These are phyloP conservation scores for Blastobotrys parvus DNA, from an alignment of 805 yeast species.

Conservation along the genomic window DNA sequence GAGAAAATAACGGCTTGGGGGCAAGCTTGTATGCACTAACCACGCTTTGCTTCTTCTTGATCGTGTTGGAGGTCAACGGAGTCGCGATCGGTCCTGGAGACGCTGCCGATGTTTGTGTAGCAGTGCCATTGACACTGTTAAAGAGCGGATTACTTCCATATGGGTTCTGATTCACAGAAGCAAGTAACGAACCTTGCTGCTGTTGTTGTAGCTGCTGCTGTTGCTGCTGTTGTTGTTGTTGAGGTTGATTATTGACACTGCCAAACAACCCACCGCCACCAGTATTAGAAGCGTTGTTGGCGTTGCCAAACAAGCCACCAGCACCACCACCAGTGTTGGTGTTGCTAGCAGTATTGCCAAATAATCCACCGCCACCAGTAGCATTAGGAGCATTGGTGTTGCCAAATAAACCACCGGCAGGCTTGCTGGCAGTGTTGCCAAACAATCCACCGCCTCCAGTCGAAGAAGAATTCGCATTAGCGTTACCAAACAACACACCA, in stretches of 20 bases:
- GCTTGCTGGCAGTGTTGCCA: conserved; percentile 14
- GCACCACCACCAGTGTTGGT: conserved; percentile 9
- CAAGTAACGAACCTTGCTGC: conserved; percentile 24
- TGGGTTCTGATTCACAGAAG: conserved; percentile 48
- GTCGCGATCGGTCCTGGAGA: conserved; percentile 38
- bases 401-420: conserved; percentile 27
- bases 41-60: conserved; percentile 51
- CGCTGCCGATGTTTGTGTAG: conserved; percentile 23
- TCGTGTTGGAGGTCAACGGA: conserved; percentile 32
- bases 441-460: conserved; percentile 18
- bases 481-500: conserved; percentile 36
- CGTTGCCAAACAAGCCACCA: conserved; percentile 8
- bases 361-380: conserved; percentile 24
- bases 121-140: conserved; percentile 24
- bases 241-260: not conserved
- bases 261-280: conserved; percentile 7
- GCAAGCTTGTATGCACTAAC: conserved; percentile 53
- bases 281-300: conserved; percentile 1
- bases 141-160: conserved; percentile 75
- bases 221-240: not conserved
- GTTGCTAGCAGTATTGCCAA: conserved; percentile 13
- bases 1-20: conserved; percentile 49
- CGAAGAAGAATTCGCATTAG: conserved; percentile 17
- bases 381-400: conserved; percentile 24
- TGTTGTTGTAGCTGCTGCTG: conserved; percentile 19